Evolutionary conservation across 1,284 basidiomycete species (phyloP), one percentile per base, ranked within the genome.

Genomic region (Marasmius oreades): DNA sequence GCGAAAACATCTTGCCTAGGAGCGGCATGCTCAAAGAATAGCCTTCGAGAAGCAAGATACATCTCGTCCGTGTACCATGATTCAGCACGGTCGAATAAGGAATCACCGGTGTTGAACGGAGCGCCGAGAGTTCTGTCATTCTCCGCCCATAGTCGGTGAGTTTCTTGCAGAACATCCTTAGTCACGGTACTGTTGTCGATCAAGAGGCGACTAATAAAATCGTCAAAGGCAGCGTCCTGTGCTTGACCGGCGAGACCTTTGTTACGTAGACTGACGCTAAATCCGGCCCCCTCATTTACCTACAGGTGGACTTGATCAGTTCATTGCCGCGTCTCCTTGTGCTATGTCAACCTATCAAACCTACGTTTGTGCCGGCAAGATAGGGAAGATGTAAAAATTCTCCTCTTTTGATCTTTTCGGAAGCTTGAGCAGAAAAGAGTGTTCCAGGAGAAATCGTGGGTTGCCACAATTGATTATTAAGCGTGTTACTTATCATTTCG

Each of bases 61-160:
- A 83, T 83, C 53, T 75, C 70, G 58, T 80, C 80, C 0, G 77
- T 79, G 61, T 84, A 85, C 76, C 78, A 85, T 1, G 81, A 71
- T 51, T 69, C 75, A 0, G 73, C 78, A 52, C 83, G 68, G 61
- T 85, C 82, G 52, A 81, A 85, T 14, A 85, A 67, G 6, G 77
- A 78, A 62, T 85, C 82, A 0, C 82, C 81, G 0, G 81, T 84
- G 56, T 79, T 78, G 67, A 81, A 84, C 0, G 75, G 73, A 2
- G 74, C 79, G 1, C 79, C 79, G 1, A 71, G 63, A 8, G 67
- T 66, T 10, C 67, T 60, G 48, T 76, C 73, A 48, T 77, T 73
- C 1, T 70, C 69, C 0, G 76, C 73, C 56, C 69, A 79, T 1
- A 73, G 23, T 0, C 26, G n/a, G 50, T 72, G 62, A 23, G 79